Evolutionary conservation across 768 basidiomycete genomes (phyloP).

Genomic region (Russula olivacea): DNA sequence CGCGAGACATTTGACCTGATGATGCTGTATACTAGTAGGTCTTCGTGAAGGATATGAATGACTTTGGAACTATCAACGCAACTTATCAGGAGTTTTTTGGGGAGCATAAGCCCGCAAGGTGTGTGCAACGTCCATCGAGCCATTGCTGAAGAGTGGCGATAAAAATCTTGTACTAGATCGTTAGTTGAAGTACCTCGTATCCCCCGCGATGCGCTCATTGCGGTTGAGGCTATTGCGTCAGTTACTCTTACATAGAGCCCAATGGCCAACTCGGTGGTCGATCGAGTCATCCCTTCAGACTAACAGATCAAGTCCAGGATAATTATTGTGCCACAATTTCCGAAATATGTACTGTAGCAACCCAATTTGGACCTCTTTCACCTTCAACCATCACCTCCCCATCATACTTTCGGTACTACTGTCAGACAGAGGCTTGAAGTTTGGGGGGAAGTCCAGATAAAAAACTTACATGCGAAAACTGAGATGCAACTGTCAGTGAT

Average conservation of each 20-base stretch:
- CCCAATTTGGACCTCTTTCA: not conserved
- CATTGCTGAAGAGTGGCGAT: not conserved
- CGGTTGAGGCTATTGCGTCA: conserved; percentile 79
- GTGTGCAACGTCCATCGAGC: not conserved
- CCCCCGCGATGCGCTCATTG: conserved; percentile 87
- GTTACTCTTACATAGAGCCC: conserved; percentile 3
- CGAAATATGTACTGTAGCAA: not conserved
- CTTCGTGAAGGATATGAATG: conserved; percentile 88
- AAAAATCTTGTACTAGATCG: conserved; percentile 40
- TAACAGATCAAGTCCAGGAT: not conserved
- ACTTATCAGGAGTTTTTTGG: conserved; percentile 85
- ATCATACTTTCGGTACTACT: not conserved
- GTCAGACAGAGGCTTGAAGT: not conserved
- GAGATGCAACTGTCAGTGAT: not conserved
- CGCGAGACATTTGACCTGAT: not conserved
- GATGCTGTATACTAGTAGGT: conserved; percentile 43
- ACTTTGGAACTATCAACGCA: conserved; percentile 78
- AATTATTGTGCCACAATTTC: not conserved
- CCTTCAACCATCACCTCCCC: not conserved
- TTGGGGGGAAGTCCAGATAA: not conserved
- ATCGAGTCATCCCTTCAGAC: not conserved
- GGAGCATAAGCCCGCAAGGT: conserved; percentile 82
- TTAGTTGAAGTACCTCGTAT: conserved; percentile 85
- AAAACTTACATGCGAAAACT: not conserved
- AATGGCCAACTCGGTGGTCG: not conserved